These are phyloP conservation scores for Eucalyptus leucophloia DNA, from an alignment of 345 rosid genomes.

Conservation along the genomic window DNA sequence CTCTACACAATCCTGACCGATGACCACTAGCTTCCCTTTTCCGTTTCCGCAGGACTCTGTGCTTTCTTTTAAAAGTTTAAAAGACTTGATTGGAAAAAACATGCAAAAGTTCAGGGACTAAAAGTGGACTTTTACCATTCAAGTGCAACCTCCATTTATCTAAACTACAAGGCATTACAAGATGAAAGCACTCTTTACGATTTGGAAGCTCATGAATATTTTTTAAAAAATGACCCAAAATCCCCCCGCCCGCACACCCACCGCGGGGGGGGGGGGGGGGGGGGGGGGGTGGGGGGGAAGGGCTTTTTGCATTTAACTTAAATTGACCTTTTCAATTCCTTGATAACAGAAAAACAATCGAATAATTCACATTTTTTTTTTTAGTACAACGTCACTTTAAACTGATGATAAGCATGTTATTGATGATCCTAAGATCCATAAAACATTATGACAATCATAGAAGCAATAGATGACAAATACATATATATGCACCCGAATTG, in stretches of 20 bases:
- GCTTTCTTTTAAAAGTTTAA: not conserved
- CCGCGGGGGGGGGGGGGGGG: not conserved
- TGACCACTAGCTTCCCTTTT: constrained; percentile 56
- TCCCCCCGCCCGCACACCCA: too few relatives aligned
- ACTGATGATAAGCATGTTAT: not conserved
- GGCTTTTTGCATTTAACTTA: too few relatives aligned
- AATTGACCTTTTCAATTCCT: not conserved
- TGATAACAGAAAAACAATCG: not conserved
- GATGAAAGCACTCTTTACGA: not conserved
- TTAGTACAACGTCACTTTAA: not conserved
- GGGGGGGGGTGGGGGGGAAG: not conserved
- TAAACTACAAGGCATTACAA: not conserved
- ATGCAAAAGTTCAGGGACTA: not conserved
- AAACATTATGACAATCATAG: not conserved
- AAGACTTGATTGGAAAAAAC: not conserved
- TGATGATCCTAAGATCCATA: not conserved
- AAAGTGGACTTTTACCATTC: not conserved
- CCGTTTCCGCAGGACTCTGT: constrained; percentile 19
- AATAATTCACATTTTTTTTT: not conserved
- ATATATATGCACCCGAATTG: not conserved
- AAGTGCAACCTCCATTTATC: not conserved
- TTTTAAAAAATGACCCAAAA: not conserved
- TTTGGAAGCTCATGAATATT: not conserved
- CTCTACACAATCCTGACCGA: constrained; percentile 77
- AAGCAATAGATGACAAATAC: not conserved